Evolutionary conservation across 768 basidiomycete species (phyloP).

Genomic region (Termitomyces sp.): DNA sequence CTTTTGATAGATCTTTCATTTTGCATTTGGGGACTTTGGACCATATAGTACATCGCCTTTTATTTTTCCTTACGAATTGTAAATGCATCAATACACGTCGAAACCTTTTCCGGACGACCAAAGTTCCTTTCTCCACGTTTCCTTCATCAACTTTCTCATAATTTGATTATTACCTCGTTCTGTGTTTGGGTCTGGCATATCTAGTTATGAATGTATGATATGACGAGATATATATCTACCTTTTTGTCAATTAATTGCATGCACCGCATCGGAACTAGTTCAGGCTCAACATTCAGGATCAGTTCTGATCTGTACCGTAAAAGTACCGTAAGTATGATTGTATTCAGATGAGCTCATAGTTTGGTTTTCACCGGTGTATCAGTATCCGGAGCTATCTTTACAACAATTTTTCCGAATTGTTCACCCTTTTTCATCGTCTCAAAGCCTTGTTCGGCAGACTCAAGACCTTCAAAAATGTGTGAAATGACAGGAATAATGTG

Average conservation of each 20-base stretch:
- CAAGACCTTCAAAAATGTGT: constrained; percentile 64
- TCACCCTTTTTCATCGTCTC: constrained; percentile 57
- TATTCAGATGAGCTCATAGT: constrained; percentile 4
- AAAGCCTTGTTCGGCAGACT: constrained; percentile 66
- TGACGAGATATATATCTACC: constrained; percentile 6
- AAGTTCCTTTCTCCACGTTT: neutral
- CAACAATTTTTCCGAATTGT: constrained; percentile 79
- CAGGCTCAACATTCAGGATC: no score
- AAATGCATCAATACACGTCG: neutral
- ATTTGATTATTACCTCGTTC: neutral
- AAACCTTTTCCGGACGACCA: neutral
- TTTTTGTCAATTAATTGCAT: constrained; percentile 3
- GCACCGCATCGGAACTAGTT: neutral
- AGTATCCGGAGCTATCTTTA: constrained; percentile 33
- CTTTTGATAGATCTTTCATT: neutral
- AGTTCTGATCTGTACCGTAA: neutral
- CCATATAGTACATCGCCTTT: neutral
- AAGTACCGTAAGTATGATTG: neutral
- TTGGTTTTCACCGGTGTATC: constrained; percentile 6
- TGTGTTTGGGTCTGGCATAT: neutral
- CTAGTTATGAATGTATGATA: neutral
- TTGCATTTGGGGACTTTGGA: neutral
- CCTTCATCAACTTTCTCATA: neutral
- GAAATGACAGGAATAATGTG: constrained; percentile 70
- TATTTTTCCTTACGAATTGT: neutral